Evolutionary conservation across 805 yeast genomes (phyloP).

Genomic region (Lachancea mirantina): DNA sequence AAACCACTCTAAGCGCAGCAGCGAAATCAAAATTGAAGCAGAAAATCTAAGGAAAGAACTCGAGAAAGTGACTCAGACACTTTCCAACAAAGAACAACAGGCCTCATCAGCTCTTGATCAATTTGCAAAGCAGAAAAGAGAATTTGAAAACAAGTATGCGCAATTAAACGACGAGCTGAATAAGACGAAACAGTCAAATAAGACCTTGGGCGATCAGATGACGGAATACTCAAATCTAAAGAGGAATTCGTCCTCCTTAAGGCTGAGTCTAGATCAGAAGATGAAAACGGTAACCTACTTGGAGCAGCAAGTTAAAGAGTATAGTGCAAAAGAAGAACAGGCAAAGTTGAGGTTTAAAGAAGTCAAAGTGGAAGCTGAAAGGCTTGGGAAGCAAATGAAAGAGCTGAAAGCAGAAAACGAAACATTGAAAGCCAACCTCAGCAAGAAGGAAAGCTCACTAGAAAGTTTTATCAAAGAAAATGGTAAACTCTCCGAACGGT

Average conservation of each 20-base stretch:
- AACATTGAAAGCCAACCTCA: constrained; percentile 32
- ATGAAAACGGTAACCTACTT: constrained; percentile 35
- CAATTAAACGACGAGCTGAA: constrained; percentile 12
- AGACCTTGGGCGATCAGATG: constrained; percentile 14
- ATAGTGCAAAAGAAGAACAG: constrained; percentile 22
- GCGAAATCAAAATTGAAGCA: constrained; percentile 20
- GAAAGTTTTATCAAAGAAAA: constrained; percentile 33
- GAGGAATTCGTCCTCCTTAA: constrained; percentile 17
- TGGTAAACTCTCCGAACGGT: constrained; percentile 37
- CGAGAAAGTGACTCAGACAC: constrained; percentile 10
- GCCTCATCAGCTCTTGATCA: too few species aligned
- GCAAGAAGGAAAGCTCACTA: constrained; percentile 33
- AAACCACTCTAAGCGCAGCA: constrained; percentile 32
- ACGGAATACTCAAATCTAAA: constrained; percentile 18
- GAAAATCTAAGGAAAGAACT: constrained; percentile 9
- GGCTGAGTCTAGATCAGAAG: constrained; percentile 25
- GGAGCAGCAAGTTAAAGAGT: constrained; percentile 37
- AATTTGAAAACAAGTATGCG: constrained; percentile 9
- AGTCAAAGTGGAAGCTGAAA: constrained; percentile 29
- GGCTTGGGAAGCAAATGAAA: constrained; percentile 26
- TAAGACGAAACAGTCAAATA: constrained; percentile 15
- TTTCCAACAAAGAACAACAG: constrained; percentile 14
- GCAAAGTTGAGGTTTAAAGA: constrained; percentile 25
- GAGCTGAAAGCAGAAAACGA: constrained; percentile 34
- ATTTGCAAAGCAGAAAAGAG: constrained; percentile 15